Base-by-base conservation (phyloP, 441 rosid genomes). In the Daphne laureola region DNA sequence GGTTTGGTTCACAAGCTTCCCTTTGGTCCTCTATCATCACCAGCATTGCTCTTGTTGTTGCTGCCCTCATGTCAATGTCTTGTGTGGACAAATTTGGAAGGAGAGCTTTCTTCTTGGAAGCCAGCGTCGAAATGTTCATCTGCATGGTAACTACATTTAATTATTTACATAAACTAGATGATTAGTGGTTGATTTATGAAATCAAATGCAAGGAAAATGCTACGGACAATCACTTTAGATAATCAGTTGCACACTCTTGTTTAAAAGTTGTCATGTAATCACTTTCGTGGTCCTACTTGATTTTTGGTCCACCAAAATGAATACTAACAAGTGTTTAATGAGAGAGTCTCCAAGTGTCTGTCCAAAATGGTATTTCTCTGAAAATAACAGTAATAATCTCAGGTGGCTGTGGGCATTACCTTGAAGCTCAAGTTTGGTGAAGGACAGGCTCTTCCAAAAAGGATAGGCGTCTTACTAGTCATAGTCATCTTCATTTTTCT, bases 141-240 rank as follows among this genome's bases (percentile, higher is more conserved):
- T 77, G 66, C 67, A 81, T 90, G 97, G 94, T 84, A 54, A 73
- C n/a, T n/a, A n/a, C n/a, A n/a, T n/a, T n/a, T n/a, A n/a, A n/a
- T n/a, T n/a, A n/a, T n/a, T n/a, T n/a, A n/a, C n/a, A n/a, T n/a
- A n/a, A n/a, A n/a, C n/a, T n/a, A n/a, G n/a, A n/a, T n/a, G n/a
- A n/a, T n/a, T n/a, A n/a, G n/a, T n/a, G n/a, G n/a, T n/a, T n/a
- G n/a, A n/a, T n/a, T n/a, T n/a, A n/a, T n/a, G n/a, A n/a, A n/a
- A n/a, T n/a, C n/a, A n/a, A n/a, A n/a, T n/a, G n/a, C n/a, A n/a
- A n/a, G n/a, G n/a, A n/a, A n/a, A n/a, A n/a, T n/a, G n/a, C n/a
- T n/a, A n/a, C n/a, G n/a, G n/a, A n/a, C n/a, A n/a, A n/a, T n/a
- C n/a, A n/a, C n/a, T n/a, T n/a, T n/a, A n/a, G n/a, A n/a, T n/a